Conservation (phyloP, 768 basidiomycete genomes). For the Hebeloma cylindrosporum region DNA sequence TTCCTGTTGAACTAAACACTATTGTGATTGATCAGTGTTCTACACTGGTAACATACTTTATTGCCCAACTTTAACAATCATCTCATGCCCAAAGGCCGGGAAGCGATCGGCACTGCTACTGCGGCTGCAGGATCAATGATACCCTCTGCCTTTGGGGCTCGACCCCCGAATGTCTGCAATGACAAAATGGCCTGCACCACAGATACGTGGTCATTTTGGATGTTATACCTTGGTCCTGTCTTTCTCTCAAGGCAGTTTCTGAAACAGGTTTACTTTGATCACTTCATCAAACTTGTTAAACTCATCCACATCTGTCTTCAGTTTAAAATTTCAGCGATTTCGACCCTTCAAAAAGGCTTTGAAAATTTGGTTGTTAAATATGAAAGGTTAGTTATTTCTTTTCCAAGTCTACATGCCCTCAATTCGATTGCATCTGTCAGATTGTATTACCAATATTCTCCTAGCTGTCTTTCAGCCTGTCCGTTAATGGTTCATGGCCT, state of each 20-base stretch:
- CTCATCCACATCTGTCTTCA: constrained; percentile 38
- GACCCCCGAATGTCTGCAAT: constrained; percentile 32
- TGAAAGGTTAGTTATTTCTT: constrained; percentile 31
- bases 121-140: constrained; percentile 34
- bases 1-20: no score
- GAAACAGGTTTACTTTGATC: constrained; percentile 43
- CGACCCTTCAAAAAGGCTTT: constrained; percentile 29
- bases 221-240: no score
- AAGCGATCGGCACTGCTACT: constrained; percentile 36
- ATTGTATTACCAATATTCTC: constrained; percentile 29
- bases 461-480: constrained; percentile 26
- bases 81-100: constrained; percentile 31
- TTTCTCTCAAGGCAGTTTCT: constrained; percentile 33
- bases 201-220: no score
- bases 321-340: constrained; percentile 33
- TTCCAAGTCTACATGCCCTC: no score
- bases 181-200: constrained; percentile 23
- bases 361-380: constrained; percentile 36
- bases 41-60: no score
- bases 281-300: no score
- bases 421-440: constrained; percentile 13
- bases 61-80: no score
- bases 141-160: constrained; percentile 37
- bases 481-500: constrained; percentile 33
- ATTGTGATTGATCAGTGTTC: no score